Evolutionary conservation across 2,329 filamentous ascomycete species (phyloP), one percentile per base, ranked within the genome.

Genomic region (Dryadomyces sulphureus): DNA sequence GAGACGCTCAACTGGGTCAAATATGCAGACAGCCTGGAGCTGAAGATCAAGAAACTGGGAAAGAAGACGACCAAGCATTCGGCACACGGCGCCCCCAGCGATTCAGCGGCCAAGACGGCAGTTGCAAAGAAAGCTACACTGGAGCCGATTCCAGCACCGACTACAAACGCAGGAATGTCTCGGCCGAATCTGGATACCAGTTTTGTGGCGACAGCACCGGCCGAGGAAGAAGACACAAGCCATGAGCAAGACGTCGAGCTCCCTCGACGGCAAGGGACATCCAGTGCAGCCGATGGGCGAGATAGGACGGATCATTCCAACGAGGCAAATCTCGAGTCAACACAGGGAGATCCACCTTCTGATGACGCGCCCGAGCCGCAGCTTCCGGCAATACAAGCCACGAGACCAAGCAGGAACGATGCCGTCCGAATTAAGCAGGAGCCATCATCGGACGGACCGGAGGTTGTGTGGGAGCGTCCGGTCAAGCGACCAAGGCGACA

Each of bases 371-470:
- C 12, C 5, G 38, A 45, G 16, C 38, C 25, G 4, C 43, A 40
- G n/a, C 25, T 45, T n/a, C 42, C 46, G 4, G 19, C 25, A 25
- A 6, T 38, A 2, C 11, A 32, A n/a, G 16, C 7, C 22, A n/a
- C 22, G 20, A n/a, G 17, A 17, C 34, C 27, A 32, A 14, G 1
- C 9, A 3, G 1, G 6, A n/a, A 20, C 9, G 30, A 16, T 35
- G 20, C 17, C 6, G 47, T 47, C 1, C 11, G 3, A 4, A 53
- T 75, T 21, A 76, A 77, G 52, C 47, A 59, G n/a, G 73, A 77
- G 50, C 68, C 68, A 14, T 72, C 69, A 5, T 78, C 74, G 0
- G 73, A 77, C 47, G 56, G 55, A 2, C 71, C 68, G 0, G 58
- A 75, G 2, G 54, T 78, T 6, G 57, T 77, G 2, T 73, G 65